Evolutionary conservation across 192 early-diverging fungal species (phyloP).

Genomic region (Coemansia sp.): DNA sequence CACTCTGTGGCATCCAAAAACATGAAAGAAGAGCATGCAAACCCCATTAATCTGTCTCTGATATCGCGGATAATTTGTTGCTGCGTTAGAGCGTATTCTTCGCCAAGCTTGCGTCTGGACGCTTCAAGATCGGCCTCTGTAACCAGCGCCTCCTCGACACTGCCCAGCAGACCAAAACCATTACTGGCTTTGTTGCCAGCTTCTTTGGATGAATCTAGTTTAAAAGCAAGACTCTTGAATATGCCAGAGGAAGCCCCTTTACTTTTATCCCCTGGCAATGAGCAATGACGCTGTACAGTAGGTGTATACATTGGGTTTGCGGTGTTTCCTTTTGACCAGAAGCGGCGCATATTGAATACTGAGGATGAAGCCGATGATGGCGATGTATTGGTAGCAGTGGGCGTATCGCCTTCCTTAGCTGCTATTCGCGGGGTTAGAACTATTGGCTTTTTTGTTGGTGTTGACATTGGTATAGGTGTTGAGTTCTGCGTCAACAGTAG

Average conservation of each 20-base stretch:
- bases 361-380: not conserved
- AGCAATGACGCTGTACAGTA: conserved; percentile 7
- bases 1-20: not conserved
- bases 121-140: conserved; percentile 34
- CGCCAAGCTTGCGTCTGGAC: conserved; percentile 37
- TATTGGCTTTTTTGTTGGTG: not conserved
- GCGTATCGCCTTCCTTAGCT: not conserved
- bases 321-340: conserved; percentile 19
- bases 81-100: conserved; percentile 35
- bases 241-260: not conserved
- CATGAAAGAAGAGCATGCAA: not conserved
- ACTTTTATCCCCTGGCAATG: not conserved
- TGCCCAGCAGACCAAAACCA: conserved; percentile 27
- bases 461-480: not conserved
- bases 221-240: not conserved
- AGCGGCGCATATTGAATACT: conserved; percentile 13
- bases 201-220: not conserved
- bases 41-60: conserved; percentile 25
- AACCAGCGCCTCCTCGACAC: conserved; percentile 41
- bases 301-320: conserved; percentile 19
- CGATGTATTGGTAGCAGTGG: not conserved
- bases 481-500: not conserved
- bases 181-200: not conserved
- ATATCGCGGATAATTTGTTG: conserved; percentile 49
- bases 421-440: not conserved